Conservation (phyloP, 371 early-diverging fungal species). For the Lichtheimia ornata region DNA sequence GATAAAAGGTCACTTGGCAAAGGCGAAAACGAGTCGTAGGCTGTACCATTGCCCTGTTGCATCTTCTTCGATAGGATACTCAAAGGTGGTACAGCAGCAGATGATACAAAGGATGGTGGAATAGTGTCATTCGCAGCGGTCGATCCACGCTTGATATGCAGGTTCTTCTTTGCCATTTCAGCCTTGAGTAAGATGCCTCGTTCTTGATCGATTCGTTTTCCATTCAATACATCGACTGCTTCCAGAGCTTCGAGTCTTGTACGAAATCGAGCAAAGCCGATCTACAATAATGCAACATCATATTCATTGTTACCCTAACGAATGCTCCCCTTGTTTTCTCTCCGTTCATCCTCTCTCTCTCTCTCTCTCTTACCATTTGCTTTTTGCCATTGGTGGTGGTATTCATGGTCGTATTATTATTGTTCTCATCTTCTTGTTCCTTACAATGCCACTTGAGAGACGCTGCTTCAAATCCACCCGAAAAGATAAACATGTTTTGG, state of each 20-base stretch:
- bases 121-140: constrained; percentile 7
- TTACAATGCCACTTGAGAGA: constrained; percentile 81
- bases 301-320: neutral
- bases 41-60: neutral
- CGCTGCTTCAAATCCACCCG: constrained; percentile 92
- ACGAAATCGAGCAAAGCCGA: constrained; percentile 94
- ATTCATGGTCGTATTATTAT: constrained; percentile 1
- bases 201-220: constrained; percentile 87
- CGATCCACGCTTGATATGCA: constrained; percentile 69
- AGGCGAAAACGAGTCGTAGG: constrained; percentile 40
- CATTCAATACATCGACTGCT: constrained; percentile 85
- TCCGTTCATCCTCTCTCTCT: neutral
- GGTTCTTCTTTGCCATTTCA: constrained; percentile 95
- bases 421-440: constrained; percentile 55
- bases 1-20: constrained; percentile 61
- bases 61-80: constrained; percentile 12
- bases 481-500: constrained; percentile 95
- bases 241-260: constrained; percentile 83
- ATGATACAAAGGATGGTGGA: constrained; percentile 3
- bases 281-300: constrained; percentile 34
- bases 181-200: constrained; percentile 85
- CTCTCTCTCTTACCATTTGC: constrained; percentile 74
- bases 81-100: constrained; percentile 3
- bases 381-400: constrained; percentile 52
- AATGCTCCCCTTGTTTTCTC: neutral